These are phyloP conservation scores for Tricladium varicosporioides DNA, from an alignment of 2,329 filamentous ascomycete genomes.

Conservation along the genomic window DNA sequence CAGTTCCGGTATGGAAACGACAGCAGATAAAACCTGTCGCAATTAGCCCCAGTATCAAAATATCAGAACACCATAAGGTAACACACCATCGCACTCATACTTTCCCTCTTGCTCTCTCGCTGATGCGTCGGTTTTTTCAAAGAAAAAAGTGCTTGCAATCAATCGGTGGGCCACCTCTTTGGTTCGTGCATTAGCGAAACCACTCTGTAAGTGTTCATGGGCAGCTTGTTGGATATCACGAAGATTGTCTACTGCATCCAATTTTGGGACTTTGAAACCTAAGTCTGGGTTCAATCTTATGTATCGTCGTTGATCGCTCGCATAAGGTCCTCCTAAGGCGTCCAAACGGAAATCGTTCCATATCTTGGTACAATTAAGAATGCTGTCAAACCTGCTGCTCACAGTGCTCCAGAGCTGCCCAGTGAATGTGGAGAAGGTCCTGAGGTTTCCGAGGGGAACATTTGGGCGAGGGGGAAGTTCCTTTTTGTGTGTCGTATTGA, in stretches of 20 bases:
- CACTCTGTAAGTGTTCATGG: not conserved
- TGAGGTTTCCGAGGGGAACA: too few relatives aligned
- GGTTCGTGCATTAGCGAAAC: not conserved
- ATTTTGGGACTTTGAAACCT: not conserved
- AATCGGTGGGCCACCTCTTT: not conserved
- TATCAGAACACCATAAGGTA: too few relatives aligned
- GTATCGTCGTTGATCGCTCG: not conserved
- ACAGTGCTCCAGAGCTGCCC: not conserved
- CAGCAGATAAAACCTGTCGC: too few relatives aligned
- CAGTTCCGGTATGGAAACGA: not conserved
- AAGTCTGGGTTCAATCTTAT: conserved; percentile 4
- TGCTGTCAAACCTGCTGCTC: not conserved
- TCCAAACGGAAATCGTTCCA: not conserved
- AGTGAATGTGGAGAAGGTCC: not conserved
- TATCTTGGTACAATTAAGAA: not conserved
- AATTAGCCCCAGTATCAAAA: too few relatives aligned
- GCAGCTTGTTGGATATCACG: not conserved
- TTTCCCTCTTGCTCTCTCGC: not conserved
- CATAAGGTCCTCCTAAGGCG: not conserved
- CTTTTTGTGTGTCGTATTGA: not conserved
- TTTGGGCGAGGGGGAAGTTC: not conserved
- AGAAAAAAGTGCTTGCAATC: conserved; percentile 5
- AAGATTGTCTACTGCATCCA: not conserved
- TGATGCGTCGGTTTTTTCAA: conserved; percentile 2
- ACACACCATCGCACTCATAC: not conserved